phyloP scores from a whole-genome alignment of 805 yeast species.

The Wickerhamiella shivajii region DNA sequence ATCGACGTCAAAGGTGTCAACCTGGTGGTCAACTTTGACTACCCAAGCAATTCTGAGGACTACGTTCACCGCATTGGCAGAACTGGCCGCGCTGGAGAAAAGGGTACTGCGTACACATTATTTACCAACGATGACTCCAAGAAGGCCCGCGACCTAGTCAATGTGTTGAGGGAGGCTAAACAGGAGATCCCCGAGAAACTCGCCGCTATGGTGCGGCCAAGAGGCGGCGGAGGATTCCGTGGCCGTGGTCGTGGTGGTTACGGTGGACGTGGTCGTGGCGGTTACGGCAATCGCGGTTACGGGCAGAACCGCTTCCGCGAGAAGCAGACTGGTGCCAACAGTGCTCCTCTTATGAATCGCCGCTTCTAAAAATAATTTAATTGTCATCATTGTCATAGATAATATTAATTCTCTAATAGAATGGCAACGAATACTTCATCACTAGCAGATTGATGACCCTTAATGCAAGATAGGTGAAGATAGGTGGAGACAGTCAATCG shows the following conservation, averaged over 20 bases:
- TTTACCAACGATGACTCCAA: conserved; percentile 79
- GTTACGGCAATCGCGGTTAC: conserved; percentile 31
- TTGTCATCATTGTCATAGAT: too few relatives aligned
- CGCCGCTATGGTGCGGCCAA: conserved; percentile 58
- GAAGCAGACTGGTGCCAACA: conserved; percentile 26
- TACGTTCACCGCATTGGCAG: conserved; percentile 98
- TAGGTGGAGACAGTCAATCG: too few relatives aligned
- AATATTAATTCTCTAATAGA: too few relatives aligned
- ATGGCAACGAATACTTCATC: too few relatives aligned
- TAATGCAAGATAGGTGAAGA: too few relatives aligned
- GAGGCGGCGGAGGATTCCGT: conserved; percentile 49
- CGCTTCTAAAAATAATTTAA: conserved; percentile 26
- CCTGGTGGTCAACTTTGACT: conserved; percentile 84
- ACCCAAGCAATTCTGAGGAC: conserved; percentile 97
- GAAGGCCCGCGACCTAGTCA: conserved; percentile 79
- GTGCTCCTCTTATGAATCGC: conserved; percentile 29
- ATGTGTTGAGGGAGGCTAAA: conserved; percentile 88
- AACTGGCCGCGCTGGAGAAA: conserved; percentile 97
- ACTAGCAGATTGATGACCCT: too few relatives aligned
- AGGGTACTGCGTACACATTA: conserved; percentile 89
- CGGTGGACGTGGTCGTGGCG: conserved; percentile 25
- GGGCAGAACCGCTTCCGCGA: conserved; percentile 22
- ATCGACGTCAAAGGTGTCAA: conserved; percentile 98
- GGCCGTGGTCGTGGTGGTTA: conserved; percentile 34
- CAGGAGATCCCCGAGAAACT: conserved; percentile 76